A percentile compares a stretch with the other conserved stretches of the same genome.
Evolutionary conservation across 2,329 filamentous ascomycete species (phyloP).

Genomic region (Diaporthe nobilis): DNA sequence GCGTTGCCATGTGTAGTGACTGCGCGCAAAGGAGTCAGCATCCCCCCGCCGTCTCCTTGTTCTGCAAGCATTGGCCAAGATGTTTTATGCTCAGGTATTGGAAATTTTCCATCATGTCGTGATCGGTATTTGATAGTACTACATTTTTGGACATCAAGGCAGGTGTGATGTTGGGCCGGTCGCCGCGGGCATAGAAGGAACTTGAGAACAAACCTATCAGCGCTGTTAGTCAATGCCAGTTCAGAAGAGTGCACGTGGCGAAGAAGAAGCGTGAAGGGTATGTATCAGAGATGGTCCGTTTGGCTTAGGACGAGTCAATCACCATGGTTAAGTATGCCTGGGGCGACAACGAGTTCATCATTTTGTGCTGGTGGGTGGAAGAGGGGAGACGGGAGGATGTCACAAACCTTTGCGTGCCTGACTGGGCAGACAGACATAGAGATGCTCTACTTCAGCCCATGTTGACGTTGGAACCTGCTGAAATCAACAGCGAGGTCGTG

Average conservation of each 20-base stretch:
- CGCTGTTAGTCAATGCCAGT: conserved; percentile 44
- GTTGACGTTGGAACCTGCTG: background rate
- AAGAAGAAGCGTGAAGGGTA: conserved; percentile 31
- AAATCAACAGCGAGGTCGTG: background rate
- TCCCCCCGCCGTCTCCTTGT: background rate
- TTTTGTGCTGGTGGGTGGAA: conserved; percentile 45
- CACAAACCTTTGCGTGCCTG: conserved; percentile 39
- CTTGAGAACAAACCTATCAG: conserved; percentile 35
- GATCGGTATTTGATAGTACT: conserved; percentile 62
- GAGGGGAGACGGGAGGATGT: conserved; percentile 32
- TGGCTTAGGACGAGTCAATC: conserved; percentile 68
- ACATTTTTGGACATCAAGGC: conserved; percentile 58
- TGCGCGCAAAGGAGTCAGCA: conserved; percentile 28
- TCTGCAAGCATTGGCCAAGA: background rate
- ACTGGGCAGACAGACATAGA: background rate
- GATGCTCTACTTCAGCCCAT: conserved; percentile 13
- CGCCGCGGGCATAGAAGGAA: conserved; percentile 35
- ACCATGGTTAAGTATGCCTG: conserved; percentile 70
- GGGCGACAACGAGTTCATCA: conserved; percentile 73
- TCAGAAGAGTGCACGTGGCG: conserved; percentile 13
- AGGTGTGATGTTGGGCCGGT: conserved; percentile 38
- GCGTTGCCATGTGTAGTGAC: background rate
- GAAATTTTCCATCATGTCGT: conserved; percentile 48
- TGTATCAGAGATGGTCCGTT: conserved; percentile 61
- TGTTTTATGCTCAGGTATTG: conserved; percentile 43